Percentiles rank a stretch among this genome's conserved stretches.
phyloP scores from a whole-genome alignment of 1,139 yeast species.

The Protomyces macrosporus region DNA sequence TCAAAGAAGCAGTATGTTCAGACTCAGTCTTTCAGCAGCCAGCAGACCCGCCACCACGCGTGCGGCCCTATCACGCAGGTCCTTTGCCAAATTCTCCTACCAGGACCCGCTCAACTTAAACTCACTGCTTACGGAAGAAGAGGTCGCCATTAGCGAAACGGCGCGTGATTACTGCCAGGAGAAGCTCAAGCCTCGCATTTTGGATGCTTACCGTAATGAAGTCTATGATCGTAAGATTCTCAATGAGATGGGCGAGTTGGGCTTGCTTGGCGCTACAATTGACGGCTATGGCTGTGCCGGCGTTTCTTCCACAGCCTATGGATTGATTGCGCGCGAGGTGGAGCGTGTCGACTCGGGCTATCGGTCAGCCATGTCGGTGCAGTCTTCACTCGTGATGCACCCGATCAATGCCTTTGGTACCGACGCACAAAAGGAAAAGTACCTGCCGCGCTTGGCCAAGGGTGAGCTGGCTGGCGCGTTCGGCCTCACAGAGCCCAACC shows the following conservation, averaged over 20 bases:
- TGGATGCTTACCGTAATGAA: slow-evolving; percentile 44
- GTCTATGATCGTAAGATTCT: slow-evolving; percentile 37
- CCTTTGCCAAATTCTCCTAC: slow-evolving; percentile 17
- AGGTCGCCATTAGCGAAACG: slow-evolving; percentile 41
- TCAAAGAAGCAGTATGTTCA: background rate
- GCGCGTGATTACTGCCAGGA: slow-evolving; percentile 44
- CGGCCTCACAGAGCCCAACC: slow-evolving; percentile 46
- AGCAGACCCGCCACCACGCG: background rate
- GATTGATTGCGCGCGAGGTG: slow-evolving; percentile 45
- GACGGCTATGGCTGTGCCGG: slow-evolving; percentile 47
- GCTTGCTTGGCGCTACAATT: slow-evolving; percentile 44
- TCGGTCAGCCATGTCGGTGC: slow-evolving; percentile 46
- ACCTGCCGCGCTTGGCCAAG: slow-evolving; percentile 42
- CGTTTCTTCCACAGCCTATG: slow-evolving; percentile 43
- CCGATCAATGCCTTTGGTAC: slow-evolving; percentile 45
- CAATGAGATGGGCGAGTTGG: slow-evolving; percentile 44
- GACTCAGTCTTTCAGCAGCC: background rate
- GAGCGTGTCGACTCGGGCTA: slow-evolving; percentile 46
- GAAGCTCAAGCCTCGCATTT: slow-evolving; percentile 41
- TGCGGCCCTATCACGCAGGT: background rate
- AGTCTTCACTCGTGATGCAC: slow-evolving; percentile 46
- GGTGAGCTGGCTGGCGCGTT: slow-evolving; percentile 47
- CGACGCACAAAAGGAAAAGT: slow-evolving; percentile 43
- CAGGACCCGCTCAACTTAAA: slow-evolving; percentile 41
- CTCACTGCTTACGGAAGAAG: slow-evolving; percentile 43